Evolutionary conservation across 2,329 filamentous ascomycete genomes (phyloP).

Genomic region (Ophiostoma ulmi): DNA sequence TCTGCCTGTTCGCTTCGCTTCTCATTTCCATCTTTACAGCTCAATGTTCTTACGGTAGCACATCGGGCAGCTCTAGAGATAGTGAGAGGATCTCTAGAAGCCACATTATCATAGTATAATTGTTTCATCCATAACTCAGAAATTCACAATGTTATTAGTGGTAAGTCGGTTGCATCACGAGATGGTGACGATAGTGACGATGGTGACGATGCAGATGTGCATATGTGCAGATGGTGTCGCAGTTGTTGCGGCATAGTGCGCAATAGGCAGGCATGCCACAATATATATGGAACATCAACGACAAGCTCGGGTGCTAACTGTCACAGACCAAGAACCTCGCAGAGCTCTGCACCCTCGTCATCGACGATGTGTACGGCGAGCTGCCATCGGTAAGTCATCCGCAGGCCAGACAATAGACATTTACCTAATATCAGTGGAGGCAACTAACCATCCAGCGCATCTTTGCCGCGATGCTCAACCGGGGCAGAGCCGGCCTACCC

Average conservation of each 20-base stretch:
- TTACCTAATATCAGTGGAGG: no score
- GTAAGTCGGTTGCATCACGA: constrained; percentile 30
- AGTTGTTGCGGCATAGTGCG: neutral
- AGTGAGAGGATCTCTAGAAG: constrained; percentile 72
- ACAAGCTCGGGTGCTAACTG: neutral
- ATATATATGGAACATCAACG: neutral
- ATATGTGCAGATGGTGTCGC: neutral
- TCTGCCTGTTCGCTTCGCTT: neutral
- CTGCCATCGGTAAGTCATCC: constrained; percentile 70
- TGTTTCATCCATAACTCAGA: constrained; percentile 33
- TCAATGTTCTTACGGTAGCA: constrained; percentile 66
- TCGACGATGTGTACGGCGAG: constrained; percentile 86
- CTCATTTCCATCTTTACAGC: constrained; percentile 19
- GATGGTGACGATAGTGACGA: neutral
- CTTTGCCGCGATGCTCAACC: constrained; percentile 69
- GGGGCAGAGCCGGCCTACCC: constrained; percentile 68
- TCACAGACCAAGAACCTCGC: constrained; percentile 64
- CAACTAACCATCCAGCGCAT: constrained; percentile 63
- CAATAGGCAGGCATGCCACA: neutral
- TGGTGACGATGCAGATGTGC: neutral
- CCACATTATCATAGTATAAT: constrained; percentile 37
- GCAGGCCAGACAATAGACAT: no score
- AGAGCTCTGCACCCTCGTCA: constrained; percentile 84
- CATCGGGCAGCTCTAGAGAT: constrained; percentile 68
- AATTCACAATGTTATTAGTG: constrained; percentile 36